phyloP scores from a whole-genome alignment of 257 asterid species.

The Solanum stenotomum region DNA sequence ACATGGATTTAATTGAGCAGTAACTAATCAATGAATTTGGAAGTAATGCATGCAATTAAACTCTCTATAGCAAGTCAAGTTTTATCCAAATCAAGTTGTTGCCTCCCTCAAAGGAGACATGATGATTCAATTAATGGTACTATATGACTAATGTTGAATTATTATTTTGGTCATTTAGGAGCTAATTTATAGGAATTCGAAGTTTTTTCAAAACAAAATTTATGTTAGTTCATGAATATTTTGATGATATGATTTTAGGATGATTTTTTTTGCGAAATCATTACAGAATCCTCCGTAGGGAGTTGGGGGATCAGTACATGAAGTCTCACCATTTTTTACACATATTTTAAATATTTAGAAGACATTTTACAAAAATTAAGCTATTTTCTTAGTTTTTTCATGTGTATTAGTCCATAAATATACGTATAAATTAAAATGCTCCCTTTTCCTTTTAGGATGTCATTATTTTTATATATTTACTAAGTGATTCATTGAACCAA shows the following conservation, averaged over 20 bases:
- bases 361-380: too few relatives aligned
- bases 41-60: background rate
- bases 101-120: background rate
- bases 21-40: background rate
- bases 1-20: background rate
- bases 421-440: background rate
- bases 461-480: background rate
- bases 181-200: background rate
- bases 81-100: background rate
- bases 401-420: too few relatives aligned
- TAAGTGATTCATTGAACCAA: background rate
- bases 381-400: too few relatives aligned
- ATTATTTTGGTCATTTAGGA: background rate
- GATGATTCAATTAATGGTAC: background rate
- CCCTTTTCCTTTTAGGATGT: background rate
- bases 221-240: too few relatives aligned
- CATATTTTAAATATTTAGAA: too few relatives aligned
- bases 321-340: too few relatives aligned
- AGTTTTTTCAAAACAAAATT: too few relatives aligned
- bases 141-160: background rate
- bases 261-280: too few relatives aligned
- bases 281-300: rapidly evolving
- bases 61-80: background rate
- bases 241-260: too few relatives aligned
- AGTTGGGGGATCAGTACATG: background rate